phyloP scores from a whole-genome alignment of 176 grass and related monocot species.

The Rhynchospora breviuscula region DNA sequence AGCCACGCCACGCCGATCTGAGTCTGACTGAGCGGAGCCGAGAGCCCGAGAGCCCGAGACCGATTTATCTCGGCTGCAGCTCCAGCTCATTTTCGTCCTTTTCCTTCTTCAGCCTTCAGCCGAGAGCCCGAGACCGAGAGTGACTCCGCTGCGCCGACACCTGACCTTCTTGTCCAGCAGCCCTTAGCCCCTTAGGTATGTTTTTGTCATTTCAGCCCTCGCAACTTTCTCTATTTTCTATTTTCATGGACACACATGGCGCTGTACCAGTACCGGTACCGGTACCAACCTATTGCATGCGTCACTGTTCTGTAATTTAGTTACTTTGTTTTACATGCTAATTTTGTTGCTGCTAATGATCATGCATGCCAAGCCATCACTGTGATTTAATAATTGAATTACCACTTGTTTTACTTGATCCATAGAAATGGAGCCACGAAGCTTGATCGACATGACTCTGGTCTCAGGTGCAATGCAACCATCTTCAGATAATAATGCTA shows the following conservation, averaged over 20 bases:
- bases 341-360: too few relatives aligned
- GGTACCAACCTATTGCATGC: too few relatives aligned
- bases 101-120: background rate
- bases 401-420: background rate
- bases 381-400: background rate
- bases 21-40: slow-evolving; percentile 24
- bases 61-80: background rate
- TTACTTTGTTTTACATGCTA: too few relatives aligned
- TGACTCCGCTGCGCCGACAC: background rate
- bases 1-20: background rate
- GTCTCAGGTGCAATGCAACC: slow-evolving; percentile 38
- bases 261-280: too few relatives aligned
- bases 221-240: too few relatives aligned
- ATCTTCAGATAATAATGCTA: slow-evolving; percentile 18
- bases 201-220: too few relatives aligned
- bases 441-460: slow-evolving; percentile 59
- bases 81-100: background rate
- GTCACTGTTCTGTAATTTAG: too few relatives aligned
- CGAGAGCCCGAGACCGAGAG: too few relatives aligned
- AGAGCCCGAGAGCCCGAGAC: too few relatives aligned
- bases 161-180: too few relatives aligned
- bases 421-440: slow-evolving; percentile 39
- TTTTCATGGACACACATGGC: too few relatives aligned
- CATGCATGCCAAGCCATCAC: background rate
- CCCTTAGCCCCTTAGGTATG: too few relatives aligned